These are phyloP conservation scores for Chaetomiaceae sp. DNA, from an alignment of 2,329 filamentous ascomycete species.

Conservation along the genomic window DNA sequence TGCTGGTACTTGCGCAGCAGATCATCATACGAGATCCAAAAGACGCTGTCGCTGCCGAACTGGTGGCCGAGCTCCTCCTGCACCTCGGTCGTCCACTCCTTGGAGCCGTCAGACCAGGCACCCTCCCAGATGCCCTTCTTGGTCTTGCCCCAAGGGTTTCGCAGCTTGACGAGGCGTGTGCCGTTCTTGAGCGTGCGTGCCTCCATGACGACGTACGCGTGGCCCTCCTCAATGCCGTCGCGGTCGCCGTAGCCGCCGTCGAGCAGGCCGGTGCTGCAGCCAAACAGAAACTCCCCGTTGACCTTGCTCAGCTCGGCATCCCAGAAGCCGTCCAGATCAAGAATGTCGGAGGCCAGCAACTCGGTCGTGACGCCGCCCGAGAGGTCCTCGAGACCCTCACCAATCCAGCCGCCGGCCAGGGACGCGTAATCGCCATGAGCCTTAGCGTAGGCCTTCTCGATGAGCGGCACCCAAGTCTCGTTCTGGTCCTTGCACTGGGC, in stretches of 20 bases:
- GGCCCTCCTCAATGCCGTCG: slow-evolving; percentile 52
- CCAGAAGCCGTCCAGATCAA: slow-evolving; percentile 76
- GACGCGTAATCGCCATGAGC: slow-evolving; percentile 72
- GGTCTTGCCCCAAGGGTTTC: slow-evolving; percentile 72
- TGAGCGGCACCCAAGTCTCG: slow-evolving; percentile 72
- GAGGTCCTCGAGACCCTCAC: slow-evolving; percentile 55
- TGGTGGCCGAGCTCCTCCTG: slow-evolving; percentile 65
- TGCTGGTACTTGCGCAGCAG: slow-evolving; percentile 53
- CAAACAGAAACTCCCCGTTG: slow-evolving; percentile 71
- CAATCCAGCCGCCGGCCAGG: slow-evolving; percentile 64
- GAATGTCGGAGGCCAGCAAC: slow-evolving; percentile 59
- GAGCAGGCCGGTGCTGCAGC: slow-evolving; percentile 47
- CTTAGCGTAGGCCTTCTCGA: slow-evolving; percentile 78
- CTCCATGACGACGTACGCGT: slow-evolving; percentile 57
- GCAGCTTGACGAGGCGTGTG: slow-evolving; percentile 57
- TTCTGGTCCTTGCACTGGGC: slow-evolving; percentile 67
- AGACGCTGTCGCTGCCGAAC: slow-evolving; percentile 69
- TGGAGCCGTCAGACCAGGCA: slow-evolving; percentile 72
- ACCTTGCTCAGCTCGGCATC: slow-evolving; percentile 68
- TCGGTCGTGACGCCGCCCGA: slow-evolving; percentile 62
- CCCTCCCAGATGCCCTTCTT: slow-evolving; percentile 77
- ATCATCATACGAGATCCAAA: slow-evolving; percentile 55
- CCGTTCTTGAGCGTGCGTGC: slow-evolving; percentile 50
- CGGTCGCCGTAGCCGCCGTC: slow-evolving; percentile 42
- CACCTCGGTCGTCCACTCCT: slow-evolving; percentile 78